Conservation (phyloP, 108 stramenopile species). For the Nitzschia sp. region DNA sequence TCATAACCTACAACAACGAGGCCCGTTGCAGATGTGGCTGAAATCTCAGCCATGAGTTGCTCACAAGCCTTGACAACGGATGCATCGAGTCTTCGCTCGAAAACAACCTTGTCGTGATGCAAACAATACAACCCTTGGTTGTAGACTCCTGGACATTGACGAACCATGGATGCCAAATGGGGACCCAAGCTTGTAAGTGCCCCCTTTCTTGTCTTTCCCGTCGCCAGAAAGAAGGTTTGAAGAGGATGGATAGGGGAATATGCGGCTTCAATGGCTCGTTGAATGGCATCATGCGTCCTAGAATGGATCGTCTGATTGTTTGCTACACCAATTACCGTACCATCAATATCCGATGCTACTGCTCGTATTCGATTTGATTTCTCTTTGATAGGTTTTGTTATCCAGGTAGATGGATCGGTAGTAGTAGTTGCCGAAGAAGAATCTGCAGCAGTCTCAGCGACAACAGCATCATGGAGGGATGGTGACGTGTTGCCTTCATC, state of each 20-base stretch:
- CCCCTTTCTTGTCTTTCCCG: constrained; percentile 81
- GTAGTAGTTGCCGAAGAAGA: background rate
- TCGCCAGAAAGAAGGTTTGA: constrained; percentile 78
- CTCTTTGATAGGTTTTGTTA: constrained; percentile 11
- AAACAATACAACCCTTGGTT: constrained; percentile 88
- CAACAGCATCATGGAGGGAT: no score
- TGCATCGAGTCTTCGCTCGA: constrained; percentile 68
- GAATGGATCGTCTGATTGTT: constrained; percentile 64
- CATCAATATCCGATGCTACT: constrained; percentile 88
- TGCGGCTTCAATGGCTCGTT: constrained; percentile 47
- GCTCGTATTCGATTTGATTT: constrained; percentile 42
- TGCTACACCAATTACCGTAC: constrained; percentile 66
- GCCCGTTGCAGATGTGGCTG: constrained; percentile 8
- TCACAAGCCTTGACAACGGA: constrained; percentile 64
- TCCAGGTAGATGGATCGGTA: constrained; percentile 1
- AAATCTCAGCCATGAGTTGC: constrained; percentile 46
- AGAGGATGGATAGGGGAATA: constrained; percentile 20
- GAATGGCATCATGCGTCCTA: constrained; percentile 50
- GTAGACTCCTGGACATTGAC: constrained; percentile 54
- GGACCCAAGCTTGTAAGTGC: constrained; percentile 62
- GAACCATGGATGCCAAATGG: constrained; percentile 28
- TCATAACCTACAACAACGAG: constrained; percentile 82
- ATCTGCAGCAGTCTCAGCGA: no score
- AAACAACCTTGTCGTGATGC: constrained; percentile 72
- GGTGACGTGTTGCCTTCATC: no score